Evolutionary conservation across 257 asterid genomes (phyloP).

Genomic region (Capsicum baccatum): DNA sequence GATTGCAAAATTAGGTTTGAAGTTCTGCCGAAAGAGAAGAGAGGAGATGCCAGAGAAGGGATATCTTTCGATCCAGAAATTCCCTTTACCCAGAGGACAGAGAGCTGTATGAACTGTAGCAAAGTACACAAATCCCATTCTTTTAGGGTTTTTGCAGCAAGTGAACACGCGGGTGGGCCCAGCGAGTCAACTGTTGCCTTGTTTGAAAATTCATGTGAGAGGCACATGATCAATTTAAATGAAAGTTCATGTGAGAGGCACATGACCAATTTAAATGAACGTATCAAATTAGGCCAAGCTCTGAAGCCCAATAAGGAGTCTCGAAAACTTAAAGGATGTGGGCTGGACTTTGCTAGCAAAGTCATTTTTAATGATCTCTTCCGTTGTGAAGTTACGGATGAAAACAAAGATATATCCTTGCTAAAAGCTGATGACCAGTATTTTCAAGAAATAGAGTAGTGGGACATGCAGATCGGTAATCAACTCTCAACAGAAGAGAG

Average conservation of each 20-base stretch:
- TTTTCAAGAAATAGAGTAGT: too few species aligned
- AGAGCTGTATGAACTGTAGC: neutral
- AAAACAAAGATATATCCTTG: too few species aligned
- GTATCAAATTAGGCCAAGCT: neutral
- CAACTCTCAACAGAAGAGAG: too few species aligned
- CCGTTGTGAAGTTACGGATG: too few species aligned
- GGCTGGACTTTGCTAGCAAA: too few species aligned
- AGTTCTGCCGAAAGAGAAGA: neutral
- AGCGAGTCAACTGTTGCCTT: neutral
- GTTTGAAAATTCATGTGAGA: neutral
- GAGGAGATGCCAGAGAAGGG: neutral
- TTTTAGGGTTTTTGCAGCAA: neutral
- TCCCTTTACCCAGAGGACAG: neutral
- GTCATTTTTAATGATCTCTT: too few species aligned
- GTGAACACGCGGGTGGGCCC: neutral
- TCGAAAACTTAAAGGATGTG: too few species aligned
- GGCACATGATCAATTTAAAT: neutral
- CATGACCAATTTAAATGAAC: neutral
- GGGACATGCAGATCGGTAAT: too few species aligned
- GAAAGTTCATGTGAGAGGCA: neutral
- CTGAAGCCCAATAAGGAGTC: neutral
- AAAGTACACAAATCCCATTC: neutral
- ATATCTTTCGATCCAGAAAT: neutral
- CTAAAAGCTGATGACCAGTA: too few species aligned
- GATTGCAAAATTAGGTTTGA: too few species aligned